Conservation (phyloP, 2,329 filamentous ascomycete species). For the Dactylellina drechsleri region DNA sequence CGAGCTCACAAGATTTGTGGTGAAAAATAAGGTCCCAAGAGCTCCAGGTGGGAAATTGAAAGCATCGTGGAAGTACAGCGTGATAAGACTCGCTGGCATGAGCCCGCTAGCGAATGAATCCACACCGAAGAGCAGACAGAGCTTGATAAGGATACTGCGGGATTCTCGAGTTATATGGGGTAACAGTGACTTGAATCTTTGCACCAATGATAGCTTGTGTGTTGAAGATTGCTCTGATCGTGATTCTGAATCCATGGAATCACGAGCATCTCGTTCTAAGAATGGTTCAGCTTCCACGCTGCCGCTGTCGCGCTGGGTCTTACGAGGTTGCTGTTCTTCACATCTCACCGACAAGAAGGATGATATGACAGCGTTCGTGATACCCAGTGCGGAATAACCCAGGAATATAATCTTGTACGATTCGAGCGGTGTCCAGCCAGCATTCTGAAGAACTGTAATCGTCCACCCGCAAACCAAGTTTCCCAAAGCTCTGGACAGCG, state of each 20-base stretch:
- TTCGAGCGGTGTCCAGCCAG: conserved; percentile 65
- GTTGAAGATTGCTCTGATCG: conserved; percentile 3
- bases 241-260: conserved; percentile 22
- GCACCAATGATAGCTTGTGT: conserved; percentile 60
- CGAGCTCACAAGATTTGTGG: conserved; percentile 67
- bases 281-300: conserved; percentile 32
- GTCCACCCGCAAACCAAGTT: conserved; percentile 71
- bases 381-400: conserved; percentile 69
- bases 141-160: conserved; percentile 70
- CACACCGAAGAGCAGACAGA: conserved; percentile 73
- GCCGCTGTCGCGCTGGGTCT: conserved; percentile 18
- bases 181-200: conserved; percentile 59
- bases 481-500: conserved; percentile 71
- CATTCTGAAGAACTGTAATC: conserved; percentile 65
- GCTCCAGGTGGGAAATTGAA: conserved; percentile 66
- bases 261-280: conserved; percentile 12
- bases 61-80: conserved; percentile 68
- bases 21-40: conserved; percentile 69
- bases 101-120: conserved; percentile 62
- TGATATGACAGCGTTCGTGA: conserved; percentile 65
- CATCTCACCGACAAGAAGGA: conserved; percentile 66
- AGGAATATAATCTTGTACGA: conserved; percentile 71
- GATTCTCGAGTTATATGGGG: conserved; percentile 70
- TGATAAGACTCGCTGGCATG: conserved; percentile 61
- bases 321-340: conserved; percentile 61